A percentile compares a stretch with the other conserved stretches of the same genome.
Evolutionary conservation across 73 alveolate genomes (phyloP).

Genomic region (Durusdinium trenchii): DNA sequence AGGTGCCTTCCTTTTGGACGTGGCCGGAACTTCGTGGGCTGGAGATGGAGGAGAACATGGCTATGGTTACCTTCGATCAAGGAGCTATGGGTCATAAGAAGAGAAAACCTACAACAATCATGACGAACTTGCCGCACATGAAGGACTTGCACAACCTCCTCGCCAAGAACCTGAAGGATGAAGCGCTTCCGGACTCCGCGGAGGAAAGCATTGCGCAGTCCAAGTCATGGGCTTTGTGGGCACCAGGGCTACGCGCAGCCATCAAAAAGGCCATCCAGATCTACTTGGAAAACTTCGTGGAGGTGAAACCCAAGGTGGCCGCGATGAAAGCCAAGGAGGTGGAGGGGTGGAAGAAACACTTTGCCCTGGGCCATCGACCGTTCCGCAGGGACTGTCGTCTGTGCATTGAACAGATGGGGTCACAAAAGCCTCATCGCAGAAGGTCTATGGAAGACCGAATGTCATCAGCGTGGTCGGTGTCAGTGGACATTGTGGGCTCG

Average conservation of each 20-base stretch:
- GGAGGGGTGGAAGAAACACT: not conserved
- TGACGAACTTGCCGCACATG: slow-evolving; percentile 28
- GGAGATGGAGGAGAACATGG: too few relatives aligned
- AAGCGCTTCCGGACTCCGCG: not conserved
- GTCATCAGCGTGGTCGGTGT: not conserved
- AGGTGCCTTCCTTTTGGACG: too few relatives aligned
- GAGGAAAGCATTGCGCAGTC: not conserved
- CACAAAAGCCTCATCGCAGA: not conserved
- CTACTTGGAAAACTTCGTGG: not conserved
- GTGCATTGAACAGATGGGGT: not conserved
- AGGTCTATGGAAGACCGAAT: not conserved
- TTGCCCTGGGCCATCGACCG: not conserved
- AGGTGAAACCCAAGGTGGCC: not conserved
- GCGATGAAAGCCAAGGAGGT: not conserved
- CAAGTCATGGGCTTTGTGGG: not conserved
- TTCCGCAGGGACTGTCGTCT: not conserved
- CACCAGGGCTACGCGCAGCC: not conserved
- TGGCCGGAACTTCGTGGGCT: too few relatives aligned
- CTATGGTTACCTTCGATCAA: not conserved
- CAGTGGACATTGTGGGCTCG: not conserved
- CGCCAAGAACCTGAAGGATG: not conserved
- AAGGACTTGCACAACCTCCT: not conserved
- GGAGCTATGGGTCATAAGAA: not conserved
- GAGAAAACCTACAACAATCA: not conserved
- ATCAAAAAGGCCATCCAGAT: not conserved